phyloP scores from a whole-genome alignment of 176 grass and related monocot species.

The Luzula sylvatica region DNA sequence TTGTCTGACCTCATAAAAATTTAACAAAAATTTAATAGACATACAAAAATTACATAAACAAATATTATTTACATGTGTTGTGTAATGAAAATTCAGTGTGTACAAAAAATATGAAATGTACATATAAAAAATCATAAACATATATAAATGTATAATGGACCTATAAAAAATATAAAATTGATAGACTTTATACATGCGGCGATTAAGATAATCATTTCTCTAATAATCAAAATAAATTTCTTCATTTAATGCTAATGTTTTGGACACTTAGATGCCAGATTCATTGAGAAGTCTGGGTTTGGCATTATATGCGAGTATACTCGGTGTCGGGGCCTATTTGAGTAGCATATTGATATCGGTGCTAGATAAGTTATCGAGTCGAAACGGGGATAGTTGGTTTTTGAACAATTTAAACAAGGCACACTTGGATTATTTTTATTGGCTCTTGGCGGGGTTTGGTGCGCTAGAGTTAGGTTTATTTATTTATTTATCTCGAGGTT shows the following conservation, averaged over 20 bases:
- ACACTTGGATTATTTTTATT: conserved; percentile 34
- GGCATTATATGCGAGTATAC: conserved; percentile 22
- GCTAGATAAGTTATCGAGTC: conserved; percentile 18
- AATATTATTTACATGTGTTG: no score
- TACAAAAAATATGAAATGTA: no score
- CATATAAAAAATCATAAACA: no score
- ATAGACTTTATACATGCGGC: no score
- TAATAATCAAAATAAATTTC: not conserved
- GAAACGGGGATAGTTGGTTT: conserved; percentile 24
- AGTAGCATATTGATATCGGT: conserved; percentile 18
- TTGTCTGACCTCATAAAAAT: no score
- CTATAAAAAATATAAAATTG: no score
- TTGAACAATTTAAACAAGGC: conserved; percentile 28
- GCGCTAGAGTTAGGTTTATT: conserved; percentile 17
- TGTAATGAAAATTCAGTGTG: no score
- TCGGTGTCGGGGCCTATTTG: conserved; percentile 14
- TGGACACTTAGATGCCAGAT: conserved; percentile 26
- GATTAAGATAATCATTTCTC: not conserved
- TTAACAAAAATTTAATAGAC: no score
- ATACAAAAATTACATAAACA: no score
- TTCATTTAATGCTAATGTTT: conserved; percentile 5
- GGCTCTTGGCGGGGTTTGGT: conserved; percentile 17
- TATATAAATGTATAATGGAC: no score
- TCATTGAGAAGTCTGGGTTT: conserved; percentile 30
- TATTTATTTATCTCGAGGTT: conserved; percentile 8